Base-by-base conservation (phyloP, 805 yeast genomes). In the Cyberlindnera xylosilytica region DNA sequence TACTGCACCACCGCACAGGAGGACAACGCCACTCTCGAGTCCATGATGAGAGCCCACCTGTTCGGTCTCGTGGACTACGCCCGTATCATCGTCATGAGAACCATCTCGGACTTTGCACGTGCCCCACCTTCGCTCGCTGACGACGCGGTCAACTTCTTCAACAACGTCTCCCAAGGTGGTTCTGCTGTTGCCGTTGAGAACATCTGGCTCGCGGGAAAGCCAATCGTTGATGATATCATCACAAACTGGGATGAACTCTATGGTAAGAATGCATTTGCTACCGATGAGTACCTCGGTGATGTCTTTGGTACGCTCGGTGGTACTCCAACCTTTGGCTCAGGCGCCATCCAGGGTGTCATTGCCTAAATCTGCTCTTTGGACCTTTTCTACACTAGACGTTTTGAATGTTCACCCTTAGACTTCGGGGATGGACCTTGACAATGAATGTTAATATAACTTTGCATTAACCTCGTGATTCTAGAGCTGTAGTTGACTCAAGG, bases 281-380 rank as follows among this genome's bases (percentile, higher is more conserved):
- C 49, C 13, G 45, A 45, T 15, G 43, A 34, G 24, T 45, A 45
- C 37, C 31, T 45, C 15, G 49, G 49, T 32, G 49, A 45, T 41
- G 49, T 45, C 34, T 45, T 45, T 33, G 49, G 49, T 23, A 45
- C 49, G 8, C 43, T 45, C 19, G 49, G 49, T 38, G 49, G 49
- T 27, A 35, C 34, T 6, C 49, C 49, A 37, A 45, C 42, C 22
- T 31, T 45, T 30, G 49, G 49, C n/a, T 17, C 49, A 11, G 49
- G 49, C 22, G 39, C 31, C 15, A 20, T 26, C n/a, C 10, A 26
- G 29, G 15, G n/a, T 9, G 29, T 13, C n/a, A 12, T 26, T 26
- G 29, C 29, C 12, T 26, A 26, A 12, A 10, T 13, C n/a, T n/a
- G n/a, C n/a, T n/a, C n/a, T n/a, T n/a, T n/a, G n/a, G n/a, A n/a